Base-by-base conservation (phyloP, 768 basidiomycete species). In the Agaricus bisporus region DNA sequence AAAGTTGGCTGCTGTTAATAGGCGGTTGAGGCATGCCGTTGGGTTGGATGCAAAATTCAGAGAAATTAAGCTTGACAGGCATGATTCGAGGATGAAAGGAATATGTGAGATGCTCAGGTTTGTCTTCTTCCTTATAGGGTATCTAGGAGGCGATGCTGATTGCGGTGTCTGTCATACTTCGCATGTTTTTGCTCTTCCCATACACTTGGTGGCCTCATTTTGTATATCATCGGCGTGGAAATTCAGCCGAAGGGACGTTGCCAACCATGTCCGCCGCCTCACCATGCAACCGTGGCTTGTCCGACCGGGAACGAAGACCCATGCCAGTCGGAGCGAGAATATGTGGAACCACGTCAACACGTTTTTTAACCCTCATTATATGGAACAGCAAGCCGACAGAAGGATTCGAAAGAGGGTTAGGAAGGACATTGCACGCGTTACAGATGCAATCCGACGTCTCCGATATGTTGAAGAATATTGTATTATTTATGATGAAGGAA, bases 201-300 rank as follows among this genome's bases (percentile, higher is more conserved):
- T 32, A 11, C 32, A 11, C 32, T 32, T 7, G 32, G 32, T 32
- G 32, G 32, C 32, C 11, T 32, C 32, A 32, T 32, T 32, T 32
- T 32, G 11, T 4, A 8, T 4, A 32, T 32, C 11, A 11, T 32
- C 5, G 32, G 32, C 32, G 32, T 32, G 32, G 32, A 32, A 1
- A 36, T 25, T 26, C 26, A 54, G 52, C 17, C 36, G 26, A 18
- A 12, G 25, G 18, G 52, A 54, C 8, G 11, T 47, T 8, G 52
- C 44, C 11, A 18, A 2, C 15, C 44, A 35, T 14, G 52, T 46
- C n/a, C 44, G 45, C 8, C 44, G 38, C 28, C 52, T 54, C 10
- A 41, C n/a, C 2, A 65, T 78, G 32, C 59, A 65, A 42, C 75
- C 76, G 22, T 77, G 75, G 76, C 60, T 68, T 20, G 67, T 76